phyloP scores from a whole-genome alignment of 2,329 filamentous ascomycete species.

The Leptodontidium sp. region DNA sequence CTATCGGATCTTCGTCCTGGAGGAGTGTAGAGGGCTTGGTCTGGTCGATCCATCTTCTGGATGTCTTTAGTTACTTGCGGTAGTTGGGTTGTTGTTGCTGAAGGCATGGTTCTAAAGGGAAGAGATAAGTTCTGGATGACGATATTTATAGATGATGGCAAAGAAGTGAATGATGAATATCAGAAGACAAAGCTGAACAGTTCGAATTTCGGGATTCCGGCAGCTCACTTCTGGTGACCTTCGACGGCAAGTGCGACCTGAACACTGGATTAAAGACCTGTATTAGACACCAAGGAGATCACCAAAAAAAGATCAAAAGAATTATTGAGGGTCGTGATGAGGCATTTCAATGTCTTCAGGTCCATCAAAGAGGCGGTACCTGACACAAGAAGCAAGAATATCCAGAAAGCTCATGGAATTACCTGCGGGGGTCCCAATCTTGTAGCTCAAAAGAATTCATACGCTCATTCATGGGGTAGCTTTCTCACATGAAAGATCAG shows the following conservation, averaged over 20 bases:
- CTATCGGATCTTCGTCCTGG: background rate
- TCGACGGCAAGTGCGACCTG: background rate
- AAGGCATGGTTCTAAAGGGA: background rate
- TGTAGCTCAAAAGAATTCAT: too few relatives aligned
- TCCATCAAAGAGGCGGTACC: too few relatives aligned
- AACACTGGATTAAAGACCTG: too few relatives aligned
- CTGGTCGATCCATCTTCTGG: background rate
- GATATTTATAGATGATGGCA: background rate
- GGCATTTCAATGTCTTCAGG: too few relatives aligned
- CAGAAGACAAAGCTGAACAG: background rate
- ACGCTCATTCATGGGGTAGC: too few relatives aligned
- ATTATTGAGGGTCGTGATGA: too few relatives aligned
- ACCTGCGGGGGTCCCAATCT: too few relatives aligned
- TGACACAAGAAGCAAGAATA: too few relatives aligned
- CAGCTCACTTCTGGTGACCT: background rate
- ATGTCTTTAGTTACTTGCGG: background rate
- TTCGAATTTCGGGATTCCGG: background rate
- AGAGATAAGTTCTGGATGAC: background rate
- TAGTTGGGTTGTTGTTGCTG: background rate
- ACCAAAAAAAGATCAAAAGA: too few relatives aligned
- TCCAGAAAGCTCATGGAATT: too few relatives aligned
- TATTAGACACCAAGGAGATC: background rate
- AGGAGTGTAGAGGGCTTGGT: background rate
- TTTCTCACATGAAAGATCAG: too few relatives aligned
- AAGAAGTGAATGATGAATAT: background rate